Percentiles rank a stretch among this genome's conserved stretches.
Conservation (phyloP, 192 early-diverging fungal genomes). For the Podila minutissima region DNA sequence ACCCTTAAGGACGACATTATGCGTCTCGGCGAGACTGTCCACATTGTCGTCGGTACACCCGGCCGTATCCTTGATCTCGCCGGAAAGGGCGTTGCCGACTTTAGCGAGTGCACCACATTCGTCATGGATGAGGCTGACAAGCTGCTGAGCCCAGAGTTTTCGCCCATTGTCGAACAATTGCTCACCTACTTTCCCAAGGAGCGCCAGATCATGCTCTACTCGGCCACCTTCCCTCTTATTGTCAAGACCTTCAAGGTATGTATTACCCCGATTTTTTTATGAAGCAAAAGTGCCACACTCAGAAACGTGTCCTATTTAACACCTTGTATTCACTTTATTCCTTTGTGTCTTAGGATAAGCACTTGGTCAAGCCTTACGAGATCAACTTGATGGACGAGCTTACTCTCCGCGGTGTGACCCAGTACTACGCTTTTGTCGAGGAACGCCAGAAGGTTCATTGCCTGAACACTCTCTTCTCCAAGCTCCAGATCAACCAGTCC, state of each 20-base stretch:
- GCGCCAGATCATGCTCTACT: constrained; percentile 96
- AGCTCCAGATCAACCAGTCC: constrained; percentile 99
- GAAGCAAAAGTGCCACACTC: not conserved
- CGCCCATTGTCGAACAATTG: constrained; percentile 97
- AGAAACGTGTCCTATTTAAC: not conserved
- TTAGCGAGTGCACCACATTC: constrained; percentile 88
- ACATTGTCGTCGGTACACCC: constrained; percentile 97
- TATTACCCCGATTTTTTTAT: not conserved
- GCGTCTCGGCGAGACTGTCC: constrained; percentile 91
- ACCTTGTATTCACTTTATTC: not conserved
- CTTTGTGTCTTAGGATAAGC: constrained; percentile 74
- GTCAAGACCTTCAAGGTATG: constrained; percentile 93
- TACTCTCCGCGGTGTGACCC: constrained; percentile 96
- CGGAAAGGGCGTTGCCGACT: constrained; percentile 92
- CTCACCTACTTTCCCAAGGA: constrained; percentile 87
- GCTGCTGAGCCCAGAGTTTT: constrained; percentile 97
- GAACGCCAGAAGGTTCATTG: constrained; percentile 99
- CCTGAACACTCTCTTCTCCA: constrained; percentile 92
- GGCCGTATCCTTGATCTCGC: constrained; percentile 98
- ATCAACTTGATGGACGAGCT: constrained; percentile 99
- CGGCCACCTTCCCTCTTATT: constrained; percentile 97
- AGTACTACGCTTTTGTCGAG: constrained; percentile 99
- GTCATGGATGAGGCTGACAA: constrained; percentile 99
- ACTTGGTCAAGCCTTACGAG: constrained; percentile 95
- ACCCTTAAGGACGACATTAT: constrained; percentile 99